Conservation (phyloP, 805 yeast genomes). For the Saccharomycopsis synnaedendra region DNA sequence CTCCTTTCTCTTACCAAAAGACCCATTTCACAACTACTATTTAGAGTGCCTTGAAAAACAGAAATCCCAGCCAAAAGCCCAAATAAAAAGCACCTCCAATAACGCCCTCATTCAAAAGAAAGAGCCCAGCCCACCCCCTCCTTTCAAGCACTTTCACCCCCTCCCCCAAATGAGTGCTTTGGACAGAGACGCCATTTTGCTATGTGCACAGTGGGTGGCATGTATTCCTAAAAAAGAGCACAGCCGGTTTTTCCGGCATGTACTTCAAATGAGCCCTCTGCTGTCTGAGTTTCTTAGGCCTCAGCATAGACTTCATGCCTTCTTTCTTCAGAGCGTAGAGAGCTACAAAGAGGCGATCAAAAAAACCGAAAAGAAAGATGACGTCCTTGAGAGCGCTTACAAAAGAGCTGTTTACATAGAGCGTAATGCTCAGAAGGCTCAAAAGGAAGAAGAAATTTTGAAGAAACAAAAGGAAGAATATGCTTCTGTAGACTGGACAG, state of each 20-base stretch:
- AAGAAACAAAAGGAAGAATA: conserved; percentile 38
- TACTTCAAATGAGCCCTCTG: conserved; percentile 21
- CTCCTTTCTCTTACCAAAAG: conserved; percentile 44
- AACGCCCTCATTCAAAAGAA: not conserved
- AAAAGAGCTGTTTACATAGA: conserved; percentile 1
- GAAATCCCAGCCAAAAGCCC: conserved; percentile 12
- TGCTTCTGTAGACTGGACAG: conserved; percentile 83
- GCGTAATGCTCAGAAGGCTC: not conserved
- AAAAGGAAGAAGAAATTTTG: conserved; percentile 18
- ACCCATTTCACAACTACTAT: conserved; percentile 52
- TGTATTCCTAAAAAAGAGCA: conserved; percentile 41
- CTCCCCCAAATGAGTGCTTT: conserved; percentile 33
- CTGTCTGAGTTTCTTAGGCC: conserved; percentile 61
- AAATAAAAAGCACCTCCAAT: not conserved
- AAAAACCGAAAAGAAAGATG: not conserved
- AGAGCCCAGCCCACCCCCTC: too few relatives aligned
- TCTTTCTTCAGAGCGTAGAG: conserved; percentile 36
- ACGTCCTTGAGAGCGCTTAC: not conserved
- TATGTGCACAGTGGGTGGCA: conserved; percentile 58
- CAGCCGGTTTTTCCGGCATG: conserved; percentile 23
- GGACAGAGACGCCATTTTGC: conserved; percentile 60
- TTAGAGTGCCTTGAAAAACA: conserved; percentile 27
- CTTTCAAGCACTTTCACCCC: conserved; percentile 9
- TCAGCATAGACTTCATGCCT: conserved; percentile 46
- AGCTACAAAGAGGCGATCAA: conserved; percentile 41